Base-by-base conservation (phyloP, 768 basidiomycete genomes). In the Filobasidium wieringae region DNA sequence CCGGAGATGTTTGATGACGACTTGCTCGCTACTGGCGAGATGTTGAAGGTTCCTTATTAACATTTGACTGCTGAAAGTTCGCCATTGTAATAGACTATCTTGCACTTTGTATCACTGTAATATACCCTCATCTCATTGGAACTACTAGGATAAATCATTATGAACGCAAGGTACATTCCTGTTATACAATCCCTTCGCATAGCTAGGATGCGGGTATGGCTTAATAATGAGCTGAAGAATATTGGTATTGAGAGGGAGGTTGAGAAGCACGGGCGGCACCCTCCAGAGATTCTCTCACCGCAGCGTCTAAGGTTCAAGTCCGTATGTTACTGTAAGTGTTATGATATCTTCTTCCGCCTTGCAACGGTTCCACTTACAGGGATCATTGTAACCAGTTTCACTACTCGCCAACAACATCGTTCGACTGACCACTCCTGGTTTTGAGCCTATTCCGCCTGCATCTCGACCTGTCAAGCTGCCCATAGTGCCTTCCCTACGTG, bases 11-110 rank as follows among this genome's bases (percentile, higher is more conserved):
- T 87, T 59, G 85, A 88, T 63, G 86, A 88, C 65, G 86, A 87
- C 70, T 71, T 89, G 61, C 73, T 86, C 57, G 86, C 84, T 32
- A 81, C 84, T 29, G 87, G 83, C 9, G 87, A 90, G 77, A 88
- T 87, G 86, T 82, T 81, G 34, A 72, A 73, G 60, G 75, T 75
- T 1, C 74, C 74, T 4, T 74, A 69, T 56, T 57, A 40, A 27
- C 5, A 47, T 11, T 47, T 11, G 14, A 40, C 22, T 11, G 22
- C 17, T 11, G 37, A 27, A 47, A 47, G n/a, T 47, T 26, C n/a
- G 43, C 22, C 4, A 27, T 47, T 47, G 43, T 47, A 47, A n/a
- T n/a, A n/a, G n/a, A n/a, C n/a, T n/a, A n/a, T n/a, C n/a, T n/a
- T n/a, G n/a, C n/a, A n/a, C n/a, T n/a, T n/a, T n/a, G n/a, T n/a